These are phyloP conservation scores for Penicillium sp. DNA, from an alignment of 2,329 filamentous ascomycete species.

Conservation along the genomic window DNA sequence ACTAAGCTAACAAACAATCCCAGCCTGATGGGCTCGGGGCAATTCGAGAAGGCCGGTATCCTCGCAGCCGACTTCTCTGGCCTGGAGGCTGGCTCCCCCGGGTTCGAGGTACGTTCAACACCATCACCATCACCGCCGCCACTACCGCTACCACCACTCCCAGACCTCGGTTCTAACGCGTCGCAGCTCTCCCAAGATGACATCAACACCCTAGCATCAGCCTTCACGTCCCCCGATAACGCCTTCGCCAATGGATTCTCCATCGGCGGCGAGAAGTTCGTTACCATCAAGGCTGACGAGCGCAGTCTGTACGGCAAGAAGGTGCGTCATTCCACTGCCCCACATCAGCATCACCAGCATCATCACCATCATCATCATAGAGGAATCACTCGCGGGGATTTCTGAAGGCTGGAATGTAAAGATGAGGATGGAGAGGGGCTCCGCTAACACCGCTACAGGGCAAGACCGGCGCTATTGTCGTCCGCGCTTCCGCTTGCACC, in stretches of 20 bases:
- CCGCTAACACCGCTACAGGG: conserved; percentile 56
- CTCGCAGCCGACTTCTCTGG: conserved; percentile 80
- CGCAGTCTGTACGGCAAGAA: conserved; percentile 83
- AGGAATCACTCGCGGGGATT: too few species aligned
- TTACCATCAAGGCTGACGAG: conserved; percentile 76
- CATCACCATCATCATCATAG: too few species aligned
- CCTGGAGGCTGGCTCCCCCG: conserved; percentile 72
- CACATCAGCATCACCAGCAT: too few species aligned
- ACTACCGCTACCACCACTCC: too few species aligned
- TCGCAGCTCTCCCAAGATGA: conserved; percentile 58
- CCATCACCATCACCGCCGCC: neutral
- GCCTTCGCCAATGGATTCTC: conserved; percentile 69
- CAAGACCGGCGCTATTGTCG: conserved; percentile 77
- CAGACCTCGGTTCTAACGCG: neutral
- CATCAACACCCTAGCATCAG: conserved; percentile 58
- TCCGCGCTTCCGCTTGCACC: conserved; percentile 87
- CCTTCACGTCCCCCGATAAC: conserved; percentile 56
- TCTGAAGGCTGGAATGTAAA: too few species aligned
- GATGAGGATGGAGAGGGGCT: neutral
- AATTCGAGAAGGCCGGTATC: conserved; percentile 84
- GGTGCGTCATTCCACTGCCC: too few species aligned
- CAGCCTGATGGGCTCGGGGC: conserved; percentile 79
- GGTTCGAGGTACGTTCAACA: conserved; percentile 69
- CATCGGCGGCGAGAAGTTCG: conserved; percentile 76
- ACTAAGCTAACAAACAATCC: conserved; percentile 1